Base-by-base conservation (phyloP, 1,284 basidiomycete species). In the Rugosomyces carneus region DNA sequence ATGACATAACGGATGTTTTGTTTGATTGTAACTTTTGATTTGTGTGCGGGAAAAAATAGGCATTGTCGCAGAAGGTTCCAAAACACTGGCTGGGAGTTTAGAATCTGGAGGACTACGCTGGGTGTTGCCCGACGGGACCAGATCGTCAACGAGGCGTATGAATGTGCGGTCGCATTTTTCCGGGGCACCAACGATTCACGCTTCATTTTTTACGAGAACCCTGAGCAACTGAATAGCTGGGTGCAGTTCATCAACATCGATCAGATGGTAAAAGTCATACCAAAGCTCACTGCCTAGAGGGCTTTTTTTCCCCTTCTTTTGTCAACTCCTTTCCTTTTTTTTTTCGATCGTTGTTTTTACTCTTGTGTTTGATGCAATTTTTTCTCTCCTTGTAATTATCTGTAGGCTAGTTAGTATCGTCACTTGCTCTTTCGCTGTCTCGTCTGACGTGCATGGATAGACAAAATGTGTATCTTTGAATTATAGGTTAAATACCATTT, bases 31-130 rank as follows among this genome's bases (percentile, higher is more conserved):
- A 3, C 4, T 4, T 23, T 4, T 7, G 21, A 23, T 23, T 23
- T 7, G 21, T 23, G 21, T n/a, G n/a, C n/a, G 7, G 7, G 21
- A 7, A 23, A 23, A 23, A 3, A 23, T 23, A 23, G 21, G 7
- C 21, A 23, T 23, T 7, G 7, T 23, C 21, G 21, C 7, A 7
- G 21, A 23, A 23, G 21, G 21, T 7, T 23, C 21, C 21, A 23
- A n/a, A n/a, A n/a, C n/a, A 69, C 72, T 15, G 87, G 88, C 0
- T 90, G 87, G 87, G 88, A 90, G 60, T 89, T 90, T 63, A 76
- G 87, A 9, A 68, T 89, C 27, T 90, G 85, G 72, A 75, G 75
- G 50, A 76, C 83, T n/a, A 74, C 76, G 44, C 71, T 87, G 13
- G 83, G 81, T 15, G 79, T 86, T 0, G 75, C 77, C 5, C 71